Evolutionary conservation across 805 yeast species (phyloP), one percentile per base, ranked within the genome.

Genomic region (Sugiyamaella valdiviana): DNA sequence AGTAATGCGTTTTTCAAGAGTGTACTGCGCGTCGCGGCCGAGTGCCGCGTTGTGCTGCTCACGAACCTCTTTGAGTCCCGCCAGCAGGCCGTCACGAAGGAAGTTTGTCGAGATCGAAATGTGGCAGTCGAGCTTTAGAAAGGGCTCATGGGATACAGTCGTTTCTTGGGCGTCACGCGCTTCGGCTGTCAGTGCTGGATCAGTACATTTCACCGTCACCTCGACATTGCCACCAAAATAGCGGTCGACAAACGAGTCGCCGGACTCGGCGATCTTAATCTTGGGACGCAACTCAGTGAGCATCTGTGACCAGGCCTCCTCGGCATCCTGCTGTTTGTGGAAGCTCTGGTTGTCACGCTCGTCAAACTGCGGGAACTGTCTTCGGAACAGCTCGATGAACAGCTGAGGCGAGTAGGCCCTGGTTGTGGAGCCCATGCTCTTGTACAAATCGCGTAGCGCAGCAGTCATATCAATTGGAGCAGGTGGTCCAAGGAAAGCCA

Each of bases 281-380:
- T 75, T 19, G 66, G 51, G 60, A 35, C 75, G 65, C 51, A 87
- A 65, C 26, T 74, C 67, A 32, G 71, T 68, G 53, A 90, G 67
- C 44, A 93, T 75, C 64, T 85, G 91, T 6, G 96, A 83, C 68
- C 80, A 89, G 15, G 91, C 85, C 65, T 93, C 99, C 69, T 93
- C 99, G 0, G 99, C 99, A 71, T 93, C 99, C 69, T 93, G 99
- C 69, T 93, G 99, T 66, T 87, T 89, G 63, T 77, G 85, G 49
- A 75, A 69, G 1, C 97, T 97, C 39, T 71, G 68, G 44, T 72
- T 71, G 42, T 61, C 66, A 51, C 80, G 78, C 63, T 91, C 97
- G 39, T 84, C 85, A 67, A 93, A 93, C 67, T 93, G 98, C 1
- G 98, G 97, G 62, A 79, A 85, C 15, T 72, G 69, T 42, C 73